Base-by-base conservation (phyloP, 306 rosid species). In the Datisca glomerata region DNA sequence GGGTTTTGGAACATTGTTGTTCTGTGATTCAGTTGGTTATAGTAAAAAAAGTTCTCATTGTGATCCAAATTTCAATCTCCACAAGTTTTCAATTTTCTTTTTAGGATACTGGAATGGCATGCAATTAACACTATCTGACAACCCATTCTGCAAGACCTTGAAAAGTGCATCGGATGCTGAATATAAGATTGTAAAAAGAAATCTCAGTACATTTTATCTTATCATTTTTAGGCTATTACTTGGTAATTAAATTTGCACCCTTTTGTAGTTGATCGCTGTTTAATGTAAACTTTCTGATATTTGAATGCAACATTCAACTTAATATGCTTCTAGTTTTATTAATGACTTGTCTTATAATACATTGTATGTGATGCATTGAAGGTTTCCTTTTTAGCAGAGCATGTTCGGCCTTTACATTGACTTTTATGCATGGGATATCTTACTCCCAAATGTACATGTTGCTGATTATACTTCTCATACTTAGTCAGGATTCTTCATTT, bases 381-480 rank as follows among this genome's bases (percentile, higher is more conserved):
- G n/a, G n/a, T n/a, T n/a, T n/a, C n/a, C n/a, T n/a, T n/a, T n/a
- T n/a, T n/a, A n/a, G n/a, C n/a, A n/a, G n/a, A n/a, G n/a, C n/a
- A n/a, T n/a, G n/a, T n/a, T n/a, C n/a, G n/a, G n/a, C n/a, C n/a
- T n/a, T n/a, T n/a, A n/a, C n/a, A n/a, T n/a, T n/a, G n/a, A n/a
- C n/a, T n/a, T n/a, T n/a, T n/a, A n/a, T n/a, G n/a, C n/a, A n/a
- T n/a, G n/a, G n/a, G n/a, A n/a, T n/a, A n/a, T n/a, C n/a, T n/a
- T n/a, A n/a, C n/a, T n/a, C n/a, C n/a, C 96, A 91, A 78, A 91
- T 91, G 55, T 84, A 91, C 78, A 84, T 91, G 96, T 60, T 91
- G 80, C 73, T 91, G 61, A 91, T 91, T 62, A 61, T 80, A 59
- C 92, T 81, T 66, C 92, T 91, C 56, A 91, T 91, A 64, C 94